Evolutionary conservation across 2,329 filamentous ascomycete genomes (phyloP), one percentile per base, ranked within the genome.

Genomic region (Metarhizium brunneum): DNA sequence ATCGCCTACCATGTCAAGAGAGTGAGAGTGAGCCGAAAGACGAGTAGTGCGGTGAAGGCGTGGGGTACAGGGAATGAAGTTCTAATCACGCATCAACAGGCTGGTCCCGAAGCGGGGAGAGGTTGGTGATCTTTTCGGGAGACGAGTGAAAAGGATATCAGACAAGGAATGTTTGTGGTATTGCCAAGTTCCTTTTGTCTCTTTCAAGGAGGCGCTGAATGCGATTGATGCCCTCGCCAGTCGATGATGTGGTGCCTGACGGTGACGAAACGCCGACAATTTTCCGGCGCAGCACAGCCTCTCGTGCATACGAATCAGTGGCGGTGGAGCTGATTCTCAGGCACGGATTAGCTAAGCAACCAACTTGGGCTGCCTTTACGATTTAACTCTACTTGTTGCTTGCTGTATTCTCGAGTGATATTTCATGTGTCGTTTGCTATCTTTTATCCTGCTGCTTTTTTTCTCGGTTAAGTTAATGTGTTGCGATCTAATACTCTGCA

Each of bases 231-330:
- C 5, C 50, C 35, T 48, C 38, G 4, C 30, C 25, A 10, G 29
- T 43, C 62, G 25, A 35, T 35, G 60, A 60, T 62, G 61, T 62
- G 66, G 66, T 68, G 67, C 68, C 67, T 64, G 66, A 67, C 60
- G 55, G 61, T 65, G 65, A 69, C 63, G 65, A 68, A 64, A 54
- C 62, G 64, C 68, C 68, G 67, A 70, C 59, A 59, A 68, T 70
- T 69, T 69, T 62, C 68, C 68, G 68, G 51, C 16, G 48, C 53
- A 57, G 63, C 65, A 67, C 65, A 69, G 64, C 65, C 63, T 45
- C 8, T 58, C 62, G 59, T 52, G 60, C 60, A 56, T 40, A 61
- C 57, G 60, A 64, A 65, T 58, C 61, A 62, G 61, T 54, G 54
- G 55, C 55, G 59, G 59, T 40, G 38, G 38, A 16, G 38, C 13